Conservation (phyloP, 768 basidiomycete genomes). For the Calocybe cyanea region DNA sequence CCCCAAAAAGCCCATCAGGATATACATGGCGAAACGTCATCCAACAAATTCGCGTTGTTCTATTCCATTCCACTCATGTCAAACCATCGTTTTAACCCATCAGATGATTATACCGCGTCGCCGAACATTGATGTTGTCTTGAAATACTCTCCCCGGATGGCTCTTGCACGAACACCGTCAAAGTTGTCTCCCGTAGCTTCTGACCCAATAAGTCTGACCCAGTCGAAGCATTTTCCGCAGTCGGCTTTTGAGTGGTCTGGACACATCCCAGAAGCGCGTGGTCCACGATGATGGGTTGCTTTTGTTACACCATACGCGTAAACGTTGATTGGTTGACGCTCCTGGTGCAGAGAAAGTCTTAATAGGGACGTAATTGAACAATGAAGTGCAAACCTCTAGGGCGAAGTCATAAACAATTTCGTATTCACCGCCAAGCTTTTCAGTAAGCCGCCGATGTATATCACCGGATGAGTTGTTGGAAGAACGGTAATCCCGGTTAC, state of each 20-base stretch:
- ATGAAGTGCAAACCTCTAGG: constrained; percentile 5
- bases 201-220: constrained; percentile 11
- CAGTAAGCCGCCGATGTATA: constrained; percentile 3
- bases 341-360: neutral
- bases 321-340: constrained; percentile 7
- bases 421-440: constrained; percentile 8
- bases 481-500: constrained; percentile 12
- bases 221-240: constrained; percentile 14
- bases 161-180: constrained; percentile 11
- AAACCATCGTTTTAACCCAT: too few relatives aligned
- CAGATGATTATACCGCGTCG: constrained; percentile 2
- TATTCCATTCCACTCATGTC: too few relatives aligned
- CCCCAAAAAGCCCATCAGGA: too few relatives aligned
- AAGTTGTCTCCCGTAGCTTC: constrained; percentile 13
- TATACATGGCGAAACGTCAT: too few relatives aligned
- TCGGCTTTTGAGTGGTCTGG: constrained; percentile 12
- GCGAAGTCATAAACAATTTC: constrained; percentile 9
- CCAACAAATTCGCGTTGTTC: too few relatives aligned
- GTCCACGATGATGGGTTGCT: constrained; percentile 13
- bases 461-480: constrained; percentile 7
- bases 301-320: constrained; percentile 14
- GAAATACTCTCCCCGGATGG: constrained; percentile 3
- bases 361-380: neutral
- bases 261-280: constrained; percentile 13
- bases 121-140: constrained; percentile 6